Base-by-base conservation (phyloP, 2,329 filamentous ascomycete species). In the Plenodomus biglobosus region DNA sequence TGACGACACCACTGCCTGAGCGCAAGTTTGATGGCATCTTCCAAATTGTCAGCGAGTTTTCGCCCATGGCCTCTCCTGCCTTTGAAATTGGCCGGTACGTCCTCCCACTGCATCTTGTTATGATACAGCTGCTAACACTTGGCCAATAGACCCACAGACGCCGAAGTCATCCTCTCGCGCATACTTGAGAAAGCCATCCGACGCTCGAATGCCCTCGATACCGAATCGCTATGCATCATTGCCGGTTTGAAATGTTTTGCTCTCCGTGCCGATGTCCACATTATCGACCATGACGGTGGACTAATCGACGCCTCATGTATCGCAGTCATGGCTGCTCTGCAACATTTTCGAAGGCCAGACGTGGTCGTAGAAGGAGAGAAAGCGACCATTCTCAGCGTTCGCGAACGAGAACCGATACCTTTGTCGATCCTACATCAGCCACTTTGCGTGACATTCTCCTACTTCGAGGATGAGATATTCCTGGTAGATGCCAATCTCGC, bases 1-100 rank as follows among this genome's bases (percentile, higher is more conserved):
- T 97, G 53, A 88, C 88, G 10, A 85, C 88, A 34, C 92, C 94
- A 37, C 90, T 87, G 68, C 74, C 87, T 44, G 92, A 97, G 74
- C 87, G 92, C 55, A 92, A 92, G 50, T 96, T 96, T 69, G 94
- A 97, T 71, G 94, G 94, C 70, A 83, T 95, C 72, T 97, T 97
- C 78, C 91, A 86, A 61, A 96, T 97, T 68, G 82, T 86, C 44
- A 88, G 92, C 46, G 94, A 97, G 71, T 84, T 99, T 63, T 90
- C 88, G 54, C 90, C 92, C 40, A 95, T 97, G 86, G 87, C 89
- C 21, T 91, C 90, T 39, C 91, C 94, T 13, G 86, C 88, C 27
- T 95, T 95, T 74, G 92, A 96, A 73, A 83, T 88, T 59, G 90
- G 88, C 71, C 83, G 84, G 82, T 85, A 79, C 50, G 76, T 48